These are phyloP conservation scores for Penicillium vulpinum DNA, from an alignment of 2,329 filamentous ascomycete genomes.

Conservation along the genomic window DNA sequence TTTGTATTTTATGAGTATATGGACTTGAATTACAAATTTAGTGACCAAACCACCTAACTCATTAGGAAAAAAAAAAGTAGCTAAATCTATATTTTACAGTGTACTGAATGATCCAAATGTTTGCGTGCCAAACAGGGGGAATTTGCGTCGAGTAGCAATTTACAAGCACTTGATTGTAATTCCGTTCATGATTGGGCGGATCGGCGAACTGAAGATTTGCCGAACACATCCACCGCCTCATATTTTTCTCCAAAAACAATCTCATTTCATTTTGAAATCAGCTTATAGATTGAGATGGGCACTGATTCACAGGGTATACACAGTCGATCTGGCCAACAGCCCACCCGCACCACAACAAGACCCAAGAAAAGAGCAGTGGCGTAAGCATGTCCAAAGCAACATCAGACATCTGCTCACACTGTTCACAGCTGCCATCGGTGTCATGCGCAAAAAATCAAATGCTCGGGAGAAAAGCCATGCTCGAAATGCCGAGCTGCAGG, in stretches of 20 bases:
- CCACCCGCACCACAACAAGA: background rate
- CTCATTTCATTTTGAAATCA: background rate
- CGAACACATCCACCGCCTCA: background rate
- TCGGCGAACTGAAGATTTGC: background rate
- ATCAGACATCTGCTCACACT: background rate
- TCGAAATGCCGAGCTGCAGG: constrained; percentile 35
- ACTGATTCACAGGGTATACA: background rate
- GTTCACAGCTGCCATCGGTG: constrained; percentile 38
- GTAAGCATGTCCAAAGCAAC: background rate
- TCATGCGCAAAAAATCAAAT: constrained; percentile 47
- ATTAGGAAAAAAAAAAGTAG: too few species aligned
- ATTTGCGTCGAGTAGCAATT: background rate
- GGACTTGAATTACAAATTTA: background rate
- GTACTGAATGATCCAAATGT: too few species aligned
- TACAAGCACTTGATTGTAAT: background rate
- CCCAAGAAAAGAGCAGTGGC: constrained; percentile 8
- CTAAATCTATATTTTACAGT: too few species aligned
- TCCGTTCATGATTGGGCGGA: background rate
- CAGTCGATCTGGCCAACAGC: background rate
- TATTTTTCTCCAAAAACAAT: background rate
- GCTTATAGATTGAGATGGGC: background rate
- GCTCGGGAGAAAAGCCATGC: constrained; percentile 45
- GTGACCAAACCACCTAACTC: background rate
- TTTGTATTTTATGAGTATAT: background rate
- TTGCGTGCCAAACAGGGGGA: too few species aligned